Conservation (phyloP, 2,329 filamentous ascomycete genomes). For the Pyrenochaeta sp. region DNA sequence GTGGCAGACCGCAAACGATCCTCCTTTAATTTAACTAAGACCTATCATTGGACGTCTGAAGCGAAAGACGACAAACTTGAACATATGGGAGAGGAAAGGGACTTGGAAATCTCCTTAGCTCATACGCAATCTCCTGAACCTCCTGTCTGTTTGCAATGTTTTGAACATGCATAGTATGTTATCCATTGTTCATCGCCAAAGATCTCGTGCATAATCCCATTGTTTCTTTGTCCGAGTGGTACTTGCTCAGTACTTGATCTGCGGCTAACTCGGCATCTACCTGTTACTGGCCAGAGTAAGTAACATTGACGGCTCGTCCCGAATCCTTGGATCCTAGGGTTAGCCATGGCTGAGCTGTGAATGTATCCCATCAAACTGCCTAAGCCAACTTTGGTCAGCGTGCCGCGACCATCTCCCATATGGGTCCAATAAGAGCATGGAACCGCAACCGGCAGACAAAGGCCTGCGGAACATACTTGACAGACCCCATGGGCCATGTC, state of each 20-base stretch:
- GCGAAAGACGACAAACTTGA: conserved; percentile 8
- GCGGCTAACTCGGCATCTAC: conserved; percentile 5
- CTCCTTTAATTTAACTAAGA: conserved; percentile 22
- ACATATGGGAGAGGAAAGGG: neutral
- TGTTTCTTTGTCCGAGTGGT: neutral
- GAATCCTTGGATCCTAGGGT: conserved; percentile 16
- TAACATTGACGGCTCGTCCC: conserved; percentile 34
- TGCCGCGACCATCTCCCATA: conserved; percentile 21
- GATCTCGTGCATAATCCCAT: neutral
- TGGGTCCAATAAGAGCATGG: conserved; percentile 23
- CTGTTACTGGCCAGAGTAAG: conserved; percentile 4
- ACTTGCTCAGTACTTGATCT: neutral
- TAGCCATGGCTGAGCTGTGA: conserved; percentile 17
- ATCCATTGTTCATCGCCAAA: neutral
- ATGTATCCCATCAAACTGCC: conserved; percentile 22
- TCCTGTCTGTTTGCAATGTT: neutral
- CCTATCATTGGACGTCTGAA: conserved; percentile 18
- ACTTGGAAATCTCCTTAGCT: neutral
- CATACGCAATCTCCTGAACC: conserved; percentile 4
- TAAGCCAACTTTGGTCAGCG: conserved; percentile 19
- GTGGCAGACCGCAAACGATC: conserved; percentile 11
- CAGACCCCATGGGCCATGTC: conserved; percentile 7
- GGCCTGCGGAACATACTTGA: conserved; percentile 7
- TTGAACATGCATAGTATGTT: neutral
- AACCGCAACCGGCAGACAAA: conserved; percentile 16